phyloP scores from a whole-genome alignment of 176 grass and related monocot genomes.

The Stipa capillata region DNA sequence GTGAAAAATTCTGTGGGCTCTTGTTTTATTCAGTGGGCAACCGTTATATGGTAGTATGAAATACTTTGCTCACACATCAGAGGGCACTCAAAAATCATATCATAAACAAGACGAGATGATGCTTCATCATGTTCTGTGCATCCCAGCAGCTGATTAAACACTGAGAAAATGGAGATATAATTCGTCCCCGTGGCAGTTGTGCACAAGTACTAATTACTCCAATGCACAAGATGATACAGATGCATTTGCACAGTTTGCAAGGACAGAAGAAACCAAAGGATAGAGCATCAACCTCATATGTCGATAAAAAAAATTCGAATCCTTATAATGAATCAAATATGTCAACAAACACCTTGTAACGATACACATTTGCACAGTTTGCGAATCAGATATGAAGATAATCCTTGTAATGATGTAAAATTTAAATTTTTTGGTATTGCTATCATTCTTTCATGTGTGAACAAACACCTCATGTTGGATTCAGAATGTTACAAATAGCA shows the following conservation, averaged over 20 bases:
- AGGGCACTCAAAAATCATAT: no score
- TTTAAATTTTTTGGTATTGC: not conserved
- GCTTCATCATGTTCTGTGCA: not conserved
- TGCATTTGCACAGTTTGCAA: not conserved
- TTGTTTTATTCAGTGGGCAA: not conserved
- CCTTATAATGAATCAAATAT: no score
- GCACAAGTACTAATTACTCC: not conserved
- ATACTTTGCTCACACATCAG: no score
- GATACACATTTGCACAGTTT: no score
- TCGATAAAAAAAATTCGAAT: no score
- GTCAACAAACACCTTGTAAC: no score
- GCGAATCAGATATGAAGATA: not conserved
- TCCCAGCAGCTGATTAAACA: not conserved
- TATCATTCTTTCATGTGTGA: constrained; percentile 11
- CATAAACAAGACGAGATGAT: not conserved
- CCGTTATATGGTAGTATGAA: not conserved
- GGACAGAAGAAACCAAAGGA: not conserved
- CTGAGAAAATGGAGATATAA: not conserved
- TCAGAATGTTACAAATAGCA: constrained; percentile 21
- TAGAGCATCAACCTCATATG: not conserved
- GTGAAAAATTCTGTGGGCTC: not conserved
- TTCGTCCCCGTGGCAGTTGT: not conserved
- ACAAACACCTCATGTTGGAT: constrained; percentile 19
- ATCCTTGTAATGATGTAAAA: not conserved
- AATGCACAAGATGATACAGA: not conserved